Conservation (phyloP, 2,329 filamentous ascomycete genomes). For the Botryotinia globosa region DNA sequence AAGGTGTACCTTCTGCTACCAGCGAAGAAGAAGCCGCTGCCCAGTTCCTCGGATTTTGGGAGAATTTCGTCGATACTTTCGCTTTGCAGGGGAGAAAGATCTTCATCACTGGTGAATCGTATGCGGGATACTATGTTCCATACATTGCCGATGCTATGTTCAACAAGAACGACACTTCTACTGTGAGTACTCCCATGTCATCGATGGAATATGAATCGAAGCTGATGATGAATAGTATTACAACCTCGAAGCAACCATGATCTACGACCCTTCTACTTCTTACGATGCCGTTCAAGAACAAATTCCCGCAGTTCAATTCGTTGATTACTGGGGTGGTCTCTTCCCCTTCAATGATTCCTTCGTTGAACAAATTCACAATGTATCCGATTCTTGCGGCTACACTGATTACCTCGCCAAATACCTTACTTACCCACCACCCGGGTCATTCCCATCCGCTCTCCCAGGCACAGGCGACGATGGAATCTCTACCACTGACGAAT, state of each 20-base stretch:
- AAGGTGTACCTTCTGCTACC: slow-evolving; percentile 54
- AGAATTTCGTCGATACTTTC: slow-evolving; percentile 73
- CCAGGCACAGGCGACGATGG: slow-evolving; percentile 46
- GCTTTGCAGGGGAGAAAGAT: slow-evolving; percentile 64
- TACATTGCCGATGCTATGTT: slow-evolving; percentile 74
- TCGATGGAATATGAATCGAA: not conserved
- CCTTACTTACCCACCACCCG: slow-evolving; percentile 65
- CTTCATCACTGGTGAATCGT: slow-evolving; percentile 72
- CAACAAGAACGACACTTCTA: slow-evolving; percentile 49
- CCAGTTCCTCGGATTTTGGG: slow-evolving; percentile 77
- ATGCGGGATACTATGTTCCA: slow-evolving; percentile 65
- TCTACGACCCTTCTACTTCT: slow-evolving; percentile 68
- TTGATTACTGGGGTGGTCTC: slow-evolving; percentile 58
- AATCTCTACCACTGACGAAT: slow-evolving; percentile 44
- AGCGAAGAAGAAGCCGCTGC: slow-evolving; percentile 64
- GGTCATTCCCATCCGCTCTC: slow-evolving; percentile 50
- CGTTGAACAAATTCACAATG: slow-evolving; percentile 49
- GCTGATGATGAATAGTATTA: slow-evolving; percentile 53
- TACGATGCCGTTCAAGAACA: slow-evolving; percentile 46
- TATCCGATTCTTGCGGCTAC: slow-evolving; percentile 60
- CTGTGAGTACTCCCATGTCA: slow-evolving; percentile 21
- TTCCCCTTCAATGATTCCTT: slow-evolving; percentile 64
- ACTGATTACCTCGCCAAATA: slow-evolving; percentile 57
- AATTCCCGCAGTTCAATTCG: slow-evolving; percentile 54
- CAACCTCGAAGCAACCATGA: slow-evolving; percentile 64